Evolutionary conservation across 257 asterid genomes (phyloP), one percentile per base, ranked within the genome.

Genomic region (Gardenia jasminoides): DNA sequence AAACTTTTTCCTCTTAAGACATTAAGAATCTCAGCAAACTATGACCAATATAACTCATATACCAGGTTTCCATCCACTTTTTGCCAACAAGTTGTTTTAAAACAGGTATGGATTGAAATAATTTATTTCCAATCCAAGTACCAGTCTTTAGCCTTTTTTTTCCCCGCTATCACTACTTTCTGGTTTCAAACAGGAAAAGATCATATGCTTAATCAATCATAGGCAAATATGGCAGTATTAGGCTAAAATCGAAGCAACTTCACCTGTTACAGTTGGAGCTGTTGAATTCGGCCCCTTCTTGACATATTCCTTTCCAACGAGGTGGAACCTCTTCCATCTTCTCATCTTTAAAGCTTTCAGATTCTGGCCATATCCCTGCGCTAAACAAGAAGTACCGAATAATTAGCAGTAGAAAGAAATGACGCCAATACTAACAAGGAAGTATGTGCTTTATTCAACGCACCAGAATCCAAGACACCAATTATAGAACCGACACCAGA

Each of bases 361-460:
- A 85, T 75, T 85, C 90, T 22, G 88, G 90, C 88, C 87, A 81
- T 81, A 85, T 79, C 72, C 90, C 88, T 83, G 79, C 68, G 22
- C 78, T 74, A 76, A 82, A 47, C 56, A 59, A 26, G 62, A 75
- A 20, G 20, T 28, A 56, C 66, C 26, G 56, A n/a, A 56, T 24
- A 22, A 13, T 31, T n/a, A 52, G 31, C 46, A 36, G 41, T 36
- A n/a, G 24, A 59, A 70, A 69, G 59, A 24, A n/a, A 44, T n/a
- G 3, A 70, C 36, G 16, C 2, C 1, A 39, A 36, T 15, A 1
- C 30, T 20, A 59, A 0, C 26, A 59, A 22, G 64, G 22, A 4
- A 44, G 41, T 44, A 46, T 59, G 5, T 10, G 59, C 6, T 70
- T 70, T 16, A 2, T 52, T 41, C 3, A 44, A 70, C 75, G 17